Evolutionary conservation across 2,329 filamentous ascomycete species (phyloP).

Genomic region (Xylaria sp.): DNA sequence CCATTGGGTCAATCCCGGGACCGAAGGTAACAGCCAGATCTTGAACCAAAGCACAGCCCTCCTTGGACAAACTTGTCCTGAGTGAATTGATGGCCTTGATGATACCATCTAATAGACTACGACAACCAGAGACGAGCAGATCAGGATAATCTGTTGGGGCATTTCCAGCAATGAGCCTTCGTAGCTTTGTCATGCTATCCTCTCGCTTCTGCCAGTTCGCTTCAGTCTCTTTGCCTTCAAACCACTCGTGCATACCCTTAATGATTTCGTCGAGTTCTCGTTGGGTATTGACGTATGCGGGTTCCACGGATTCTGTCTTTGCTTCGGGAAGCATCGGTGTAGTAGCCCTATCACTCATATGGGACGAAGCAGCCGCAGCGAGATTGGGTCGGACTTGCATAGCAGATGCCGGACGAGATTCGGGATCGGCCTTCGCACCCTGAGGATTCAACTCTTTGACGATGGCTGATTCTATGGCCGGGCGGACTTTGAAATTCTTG

Average conservation of each 20-base stretch:
- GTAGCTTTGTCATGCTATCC: slow-evolving; percentile 79
- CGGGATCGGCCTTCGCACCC: slow-evolving; percentile 50
- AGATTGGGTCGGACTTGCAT: slow-evolving; percentile 54
- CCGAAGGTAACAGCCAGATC: slow-evolving; percentile 83
- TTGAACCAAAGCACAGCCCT: slow-evolving; percentile 84
- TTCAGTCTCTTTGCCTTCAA: slow-evolving; percentile 90
- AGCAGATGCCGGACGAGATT: slow-evolving; percentile 57
- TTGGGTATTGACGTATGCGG: slow-evolving; percentile 83
- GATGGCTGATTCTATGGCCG: slow-evolving; percentile 85
- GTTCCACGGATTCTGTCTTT: slow-evolving; percentile 77
- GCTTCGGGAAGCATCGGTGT: slow-evolving; percentile 75
- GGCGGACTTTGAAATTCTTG: slow-evolving; percentile 83
- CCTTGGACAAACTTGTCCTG: slow-evolving; percentile 88
- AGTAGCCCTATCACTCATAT: slow-evolving; percentile 62
- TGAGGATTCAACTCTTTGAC: slow-evolving; percentile 75
- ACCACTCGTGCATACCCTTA: slow-evolving; percentile 80
- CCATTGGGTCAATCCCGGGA: slow-evolving; percentile 84
- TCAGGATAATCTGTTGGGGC: slow-evolving; percentile 79
- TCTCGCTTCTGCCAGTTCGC: slow-evolving; percentile 92
- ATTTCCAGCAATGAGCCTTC: slow-evolving; percentile 85
- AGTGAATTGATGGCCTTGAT: slow-evolving; percentile 86
- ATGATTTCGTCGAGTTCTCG: slow-evolving; percentile 91
- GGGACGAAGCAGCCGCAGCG: slow-evolving; percentile 63
- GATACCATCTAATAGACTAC: slow-evolving; percentile 83
- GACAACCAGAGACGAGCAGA: slow-evolving; percentile 76